Evolutionary conservation across 371 early-diverging fungal genomes (phyloP), one percentile per base, ranked within the genome.

Genomic region (Lichtheimia ramosa): DNA sequence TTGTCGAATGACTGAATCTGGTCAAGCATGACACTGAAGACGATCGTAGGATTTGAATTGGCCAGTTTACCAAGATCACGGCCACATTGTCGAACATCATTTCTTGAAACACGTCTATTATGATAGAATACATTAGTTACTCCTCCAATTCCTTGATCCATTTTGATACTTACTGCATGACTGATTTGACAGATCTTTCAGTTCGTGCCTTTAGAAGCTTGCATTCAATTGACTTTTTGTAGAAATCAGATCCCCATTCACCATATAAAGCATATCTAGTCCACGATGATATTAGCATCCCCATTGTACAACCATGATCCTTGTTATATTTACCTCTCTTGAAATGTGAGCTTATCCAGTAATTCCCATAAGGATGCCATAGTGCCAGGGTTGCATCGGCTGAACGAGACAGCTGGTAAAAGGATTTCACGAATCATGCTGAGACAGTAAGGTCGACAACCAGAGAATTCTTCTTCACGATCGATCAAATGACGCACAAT

Each of bases 1-100:
- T 96, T 96, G 65, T 94, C 93, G 68, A 95, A 92, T 3, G 80
- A 77, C 66, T 92, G 88, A 16, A 96, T 81, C 60, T 90, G 92
- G 16, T 89, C 87, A 46, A 95, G 71, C 58, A 95, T 80, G 21
- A 85, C 77, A 6, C 79, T 79, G 62, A 94, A 92, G 0, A 92
- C 91, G 23, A 93, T 75, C 2, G 82, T 73, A 0, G 97, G 97
- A 55, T 94, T 94, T 0, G 89, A 81, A 58, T 94, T 94, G 5
- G 88, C 83, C 21, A 92, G 63, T 57, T 91, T 92, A 48, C 91
- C 94, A 13, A 96, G 81, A 66, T 84, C 85, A 15, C 96, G 86
- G 6, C 95, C 95, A 59, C 88, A 87, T 46, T 86, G 81, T 52
- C 89, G 90, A 21, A 88, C 87, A 50, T 87, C 92, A 57, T 94